Evolutionary conservation across 192 early-diverging fungal genomes (phyloP).

Genomic region (Globomyces pollinis-pini): DNA sequence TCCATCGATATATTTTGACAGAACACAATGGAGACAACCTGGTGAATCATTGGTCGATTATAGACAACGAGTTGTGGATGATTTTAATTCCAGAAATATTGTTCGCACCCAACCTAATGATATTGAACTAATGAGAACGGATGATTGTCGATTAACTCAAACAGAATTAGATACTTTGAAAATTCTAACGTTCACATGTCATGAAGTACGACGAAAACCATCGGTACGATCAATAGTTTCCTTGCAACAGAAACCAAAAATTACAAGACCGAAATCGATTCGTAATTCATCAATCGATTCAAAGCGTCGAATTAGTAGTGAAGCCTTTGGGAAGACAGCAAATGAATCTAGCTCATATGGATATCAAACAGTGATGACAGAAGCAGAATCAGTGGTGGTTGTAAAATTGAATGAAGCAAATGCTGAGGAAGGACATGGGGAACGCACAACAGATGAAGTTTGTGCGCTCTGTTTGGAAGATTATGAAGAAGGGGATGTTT

Average conservation of each 20-base stretch:
- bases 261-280: neutral
- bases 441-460: slow-evolving; percentile 24
- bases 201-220: neutral
- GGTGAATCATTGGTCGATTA: slow-evolving; percentile 3
- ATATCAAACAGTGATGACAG: neutral
- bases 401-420: neutral
- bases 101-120: neutral
- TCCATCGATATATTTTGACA: slow-evolving; percentile 3
- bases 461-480: slow-evolving; percentile 67
- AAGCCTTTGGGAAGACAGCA: neutral
- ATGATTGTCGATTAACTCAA: neutral
- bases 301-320: neutral
- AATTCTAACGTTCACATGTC: slow-evolving; percentile 7
- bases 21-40: neutral
- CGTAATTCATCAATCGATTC: neutral
- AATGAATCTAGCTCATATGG: neutral
- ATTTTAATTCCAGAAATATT: slow-evolving; percentile 1
- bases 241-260: neutral
- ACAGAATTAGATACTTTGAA: neutral
- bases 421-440: neutral
- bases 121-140: neutral
- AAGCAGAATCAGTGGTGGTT: neutral
- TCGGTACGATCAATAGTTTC: neutral
- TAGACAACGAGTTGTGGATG: neutral
- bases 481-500: slow-evolving; percentile 52